Evolutionary conservation across 345 rosid genomes (phyloP).

Genomic region (Mallotus nudiflorus): DNA sequence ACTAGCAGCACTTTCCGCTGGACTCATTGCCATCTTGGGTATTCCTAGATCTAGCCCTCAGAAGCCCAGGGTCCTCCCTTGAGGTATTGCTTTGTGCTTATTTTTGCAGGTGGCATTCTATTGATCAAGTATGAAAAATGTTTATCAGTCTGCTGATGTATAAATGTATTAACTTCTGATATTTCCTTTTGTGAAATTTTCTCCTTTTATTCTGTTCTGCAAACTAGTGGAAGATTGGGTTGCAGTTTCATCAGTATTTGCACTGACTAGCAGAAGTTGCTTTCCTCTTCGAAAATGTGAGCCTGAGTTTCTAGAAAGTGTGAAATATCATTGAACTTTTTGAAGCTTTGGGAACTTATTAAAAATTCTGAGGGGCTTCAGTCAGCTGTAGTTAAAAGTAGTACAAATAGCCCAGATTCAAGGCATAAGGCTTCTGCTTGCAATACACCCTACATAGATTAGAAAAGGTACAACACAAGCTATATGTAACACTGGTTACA

Average conservation of each 20-base stretch:
- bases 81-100: slow-evolving; percentile 34
- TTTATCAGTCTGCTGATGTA: slow-evolving; percentile 11
- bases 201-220: slow-evolving; percentile 1
- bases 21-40: slow-evolving; percentile 78
- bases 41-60: slow-evolving; percentile 70
- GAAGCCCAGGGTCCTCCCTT: slow-evolving; percentile 54
- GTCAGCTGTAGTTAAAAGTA: not conserved
- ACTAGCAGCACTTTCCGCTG: slow-evolving; percentile 57
- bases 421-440: slow-evolving; percentile 9
- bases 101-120: not conserved
- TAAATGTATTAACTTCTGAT: slow-evolving; percentile 23
- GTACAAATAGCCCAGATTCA: not conserved
- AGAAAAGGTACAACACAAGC: slow-evolving; percentile 14
- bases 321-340: not conserved
- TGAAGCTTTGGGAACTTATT: slow-evolving; percentile 1
- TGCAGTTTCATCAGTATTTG: slow-evolving; percentile 7
- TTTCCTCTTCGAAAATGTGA: slow-evolving; percentile 7
- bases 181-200: slow-evolving; percentile 2
- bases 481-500: slow-evolving; percentile 4
- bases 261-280: slow-evolving; percentile 9
- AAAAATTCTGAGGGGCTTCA: not conserved
- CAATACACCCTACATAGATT: not conserved
- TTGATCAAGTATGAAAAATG: not conserved
- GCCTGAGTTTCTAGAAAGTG: slow-evolving; percentile 2
- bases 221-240: slow-evolving; percentile 5